Percentiles rank a stretch among this genome's conserved stretches.
Evolutionary conservation across 257 asterid species (phyloP).

Genomic region (Capsicum pubescens): DNA sequence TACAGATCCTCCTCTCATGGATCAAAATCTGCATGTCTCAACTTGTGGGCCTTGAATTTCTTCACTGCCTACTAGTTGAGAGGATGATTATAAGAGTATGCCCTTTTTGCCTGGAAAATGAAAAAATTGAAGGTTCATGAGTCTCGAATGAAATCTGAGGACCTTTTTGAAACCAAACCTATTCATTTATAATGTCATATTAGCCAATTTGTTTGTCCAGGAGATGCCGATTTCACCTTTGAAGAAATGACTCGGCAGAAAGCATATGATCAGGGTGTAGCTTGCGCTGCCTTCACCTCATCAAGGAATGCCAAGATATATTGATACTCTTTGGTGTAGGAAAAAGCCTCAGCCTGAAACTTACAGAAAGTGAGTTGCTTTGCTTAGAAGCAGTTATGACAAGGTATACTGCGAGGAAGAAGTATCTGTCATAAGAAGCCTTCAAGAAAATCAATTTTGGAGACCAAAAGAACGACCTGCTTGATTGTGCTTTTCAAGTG

Average conservation of each 20-base stretch:
- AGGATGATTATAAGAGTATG: background rate
- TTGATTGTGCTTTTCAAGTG: slow-evolving; percentile 77
- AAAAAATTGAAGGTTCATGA: background rate
- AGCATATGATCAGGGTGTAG: slow-evolving; percentile 22
- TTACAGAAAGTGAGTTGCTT: background rate
- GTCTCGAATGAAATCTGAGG: background rate
- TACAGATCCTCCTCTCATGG: background rate
- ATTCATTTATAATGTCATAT: background rate
- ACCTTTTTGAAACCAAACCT: background rate
- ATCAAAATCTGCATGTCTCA: background rate
- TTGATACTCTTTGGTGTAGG: slow-evolving; percentile 56
- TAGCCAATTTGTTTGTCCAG: background rate
- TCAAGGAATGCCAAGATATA: slow-evolving; percentile 68
- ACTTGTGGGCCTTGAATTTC: background rate
- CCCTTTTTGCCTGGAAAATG: background rate
- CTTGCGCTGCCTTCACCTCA: slow-evolving; percentile 56
- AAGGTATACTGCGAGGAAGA: background rate
- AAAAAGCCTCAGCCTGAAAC: slow-evolving; percentile 57
- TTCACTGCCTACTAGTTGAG: background rate
- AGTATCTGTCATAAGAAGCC: too few relatives aligned
- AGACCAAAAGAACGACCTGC: slow-evolving; percentile 45
- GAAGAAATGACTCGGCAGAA: background rate
- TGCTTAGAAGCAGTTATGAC: background rate
- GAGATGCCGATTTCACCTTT: background rate
- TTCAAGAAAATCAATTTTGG: background rate